phyloP scores from a whole-genome alignment of 257 asterid genomes.

The Salvia miltiorrhiza region DNA sequence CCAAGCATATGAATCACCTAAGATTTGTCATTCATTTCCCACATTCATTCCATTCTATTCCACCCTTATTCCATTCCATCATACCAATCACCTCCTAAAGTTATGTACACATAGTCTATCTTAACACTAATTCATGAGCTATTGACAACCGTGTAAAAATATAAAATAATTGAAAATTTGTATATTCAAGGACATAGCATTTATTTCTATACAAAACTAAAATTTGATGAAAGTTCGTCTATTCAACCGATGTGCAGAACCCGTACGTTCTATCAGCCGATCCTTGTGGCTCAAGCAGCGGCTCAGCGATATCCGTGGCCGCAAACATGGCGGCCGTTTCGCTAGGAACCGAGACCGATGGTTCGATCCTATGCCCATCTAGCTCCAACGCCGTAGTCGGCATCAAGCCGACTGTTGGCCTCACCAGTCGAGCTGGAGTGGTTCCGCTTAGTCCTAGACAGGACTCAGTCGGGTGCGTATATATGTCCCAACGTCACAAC shows the following conservation, averaged over 20 bases:
- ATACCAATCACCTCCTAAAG: too few species aligned
- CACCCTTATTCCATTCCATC: too few species aligned
- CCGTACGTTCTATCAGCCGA: constrained; percentile 47
- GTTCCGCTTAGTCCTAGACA: constrained; percentile 59
- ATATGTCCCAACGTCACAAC: neutral
- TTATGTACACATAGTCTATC: too few species aligned
- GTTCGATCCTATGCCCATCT: constrained; percentile 65
- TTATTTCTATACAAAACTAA: too few species aligned
- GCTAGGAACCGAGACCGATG: constrained; percentile 59
- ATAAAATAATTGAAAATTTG: too few species aligned
- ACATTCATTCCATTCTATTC: too few species aligned
- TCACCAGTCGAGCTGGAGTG: constrained; percentile 66
- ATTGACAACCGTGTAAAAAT: too few species aligned
- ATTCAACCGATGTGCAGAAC: constrained; percentile 39
- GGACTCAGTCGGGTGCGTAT: constrained; percentile 64
- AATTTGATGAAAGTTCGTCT: neutral
- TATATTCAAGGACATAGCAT: too few species aligned
- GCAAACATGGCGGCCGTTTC: constrained; percentile 67
- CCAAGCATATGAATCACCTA: too few species aligned
- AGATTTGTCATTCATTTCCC: too few species aligned
- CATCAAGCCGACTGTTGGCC: constrained; percentile 66
- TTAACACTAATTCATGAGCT: too few species aligned
- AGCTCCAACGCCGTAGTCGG: constrained; percentile 60
- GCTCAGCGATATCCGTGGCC: constrained; percentile 76
- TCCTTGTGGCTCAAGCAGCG: constrained; percentile 73